A percentile compares a stretch with the other conserved stretches of the same genome.
These are phyloP conservation scores for Lichtheimia ramosa DNA, from an alignment of 371 early-diverging fungal species.

Conservation along the genomic window DNA sequence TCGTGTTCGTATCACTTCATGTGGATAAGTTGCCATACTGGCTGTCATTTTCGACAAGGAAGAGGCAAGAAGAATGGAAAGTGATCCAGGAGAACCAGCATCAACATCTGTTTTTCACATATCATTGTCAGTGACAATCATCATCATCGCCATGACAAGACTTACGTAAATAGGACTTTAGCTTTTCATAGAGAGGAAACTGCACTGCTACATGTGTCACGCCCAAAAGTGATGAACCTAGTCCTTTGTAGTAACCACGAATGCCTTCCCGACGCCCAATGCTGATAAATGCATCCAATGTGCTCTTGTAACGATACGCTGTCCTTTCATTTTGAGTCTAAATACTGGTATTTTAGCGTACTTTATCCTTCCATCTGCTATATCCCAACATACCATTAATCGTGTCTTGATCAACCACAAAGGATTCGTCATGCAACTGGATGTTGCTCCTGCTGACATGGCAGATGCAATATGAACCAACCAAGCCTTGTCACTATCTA, in stretches of 20 bases:
- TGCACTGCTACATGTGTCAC: constrained; percentile 92
- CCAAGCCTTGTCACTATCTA: constrained; percentile 51
- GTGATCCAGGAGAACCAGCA: constrained; percentile 35
- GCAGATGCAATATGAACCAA: constrained; percentile 82
- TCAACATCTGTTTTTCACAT: constrained; percentile 10
- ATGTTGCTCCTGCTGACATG: constrained; percentile 80
- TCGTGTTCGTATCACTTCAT: constrained; percentile 79
- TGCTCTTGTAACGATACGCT: constrained; percentile 71
- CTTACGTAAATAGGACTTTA: constrained; percentile 71
- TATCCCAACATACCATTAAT: constrained; percentile 56
- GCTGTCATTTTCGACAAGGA: constrained; percentile 88
- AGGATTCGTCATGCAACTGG: constrained; percentile 85
- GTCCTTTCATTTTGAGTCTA: constrained; percentile 68
- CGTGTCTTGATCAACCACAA: constrained; percentile 95
- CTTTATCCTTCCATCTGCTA: background rate
- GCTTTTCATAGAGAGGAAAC: constrained; percentile 92
- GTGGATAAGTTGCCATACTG: constrained; percentile 85
- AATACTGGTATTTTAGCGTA: background rate
- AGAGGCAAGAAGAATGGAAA: constrained; percentile 75
- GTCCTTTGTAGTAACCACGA: constrained; percentile 85
- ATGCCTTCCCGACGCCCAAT: constrained; percentile 73
- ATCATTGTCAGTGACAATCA: background rate
- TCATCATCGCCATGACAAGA: background rate
- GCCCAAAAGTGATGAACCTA: constrained; percentile 90
- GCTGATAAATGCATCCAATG: constrained; percentile 67